Conservation (phyloP, 2,329 filamentous ascomycete genomes). For the Lachnellula occidentalis region DNA sequence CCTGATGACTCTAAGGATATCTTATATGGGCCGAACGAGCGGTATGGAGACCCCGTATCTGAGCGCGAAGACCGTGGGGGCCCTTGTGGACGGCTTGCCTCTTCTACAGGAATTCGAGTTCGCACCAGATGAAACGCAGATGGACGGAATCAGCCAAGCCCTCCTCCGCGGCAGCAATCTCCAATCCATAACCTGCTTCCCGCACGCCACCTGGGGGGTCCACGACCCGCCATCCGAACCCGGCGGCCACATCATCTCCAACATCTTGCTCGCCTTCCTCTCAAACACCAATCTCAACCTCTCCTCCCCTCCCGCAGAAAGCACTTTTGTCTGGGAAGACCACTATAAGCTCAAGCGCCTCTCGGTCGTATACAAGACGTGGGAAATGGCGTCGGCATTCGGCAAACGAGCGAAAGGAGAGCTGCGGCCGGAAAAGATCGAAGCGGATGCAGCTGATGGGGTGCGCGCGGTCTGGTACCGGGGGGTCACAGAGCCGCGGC, state of each 20-base stretch:
- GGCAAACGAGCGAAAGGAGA: background rate
- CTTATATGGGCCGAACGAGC: background rate
- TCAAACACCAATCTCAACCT: background rate
- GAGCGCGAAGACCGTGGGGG: background rate
- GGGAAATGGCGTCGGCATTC: background rate
- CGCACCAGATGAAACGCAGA: background rate
- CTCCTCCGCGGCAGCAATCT: background rate
- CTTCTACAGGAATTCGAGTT: background rate
- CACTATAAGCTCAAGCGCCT: conserved; percentile 1
- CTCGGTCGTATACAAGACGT: background rate
- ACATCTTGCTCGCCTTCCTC: background rate
- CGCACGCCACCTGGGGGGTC: background rate
- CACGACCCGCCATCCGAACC: background rate
- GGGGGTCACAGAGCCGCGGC: background rate
- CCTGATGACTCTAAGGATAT: background rate
- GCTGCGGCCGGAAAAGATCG: background rate
- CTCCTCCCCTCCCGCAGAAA: background rate
- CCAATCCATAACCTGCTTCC: background rate
- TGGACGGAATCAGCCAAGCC: background rate
- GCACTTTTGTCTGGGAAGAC: conserved; percentile 2
- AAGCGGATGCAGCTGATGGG: background rate
- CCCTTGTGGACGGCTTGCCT: background rate
- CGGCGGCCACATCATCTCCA: background rate
- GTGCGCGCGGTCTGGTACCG: background rate
- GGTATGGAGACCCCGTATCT: background rate